A percentile compares a stretch with the other conserved stretches of the same genome.
Evolutionary conservation across 1,139 yeast genomes (phyloP).

Genomic region (Suhomyces anneliseae): DNA sequence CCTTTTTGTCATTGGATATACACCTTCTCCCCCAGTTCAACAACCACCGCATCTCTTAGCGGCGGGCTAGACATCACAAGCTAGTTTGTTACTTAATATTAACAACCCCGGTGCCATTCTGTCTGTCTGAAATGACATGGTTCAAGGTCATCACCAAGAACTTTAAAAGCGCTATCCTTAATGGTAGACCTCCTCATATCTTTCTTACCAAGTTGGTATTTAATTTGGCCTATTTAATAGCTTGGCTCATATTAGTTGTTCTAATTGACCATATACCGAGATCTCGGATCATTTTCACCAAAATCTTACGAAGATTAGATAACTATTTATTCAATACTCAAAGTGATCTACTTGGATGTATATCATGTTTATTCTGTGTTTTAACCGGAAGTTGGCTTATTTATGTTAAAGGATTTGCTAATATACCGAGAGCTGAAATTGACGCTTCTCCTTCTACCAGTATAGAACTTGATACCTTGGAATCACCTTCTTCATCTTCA

Average conservation of each 20-base stretch:
- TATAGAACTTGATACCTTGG: constrained; percentile 3
- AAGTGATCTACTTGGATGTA: constrained; percentile 4
- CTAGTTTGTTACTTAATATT: no score
- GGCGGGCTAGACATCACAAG: no score
- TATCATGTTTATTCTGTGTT: constrained; percentile 7
- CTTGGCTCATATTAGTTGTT: constrained; percentile 5
- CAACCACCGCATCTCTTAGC: no score
- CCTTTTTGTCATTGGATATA: no score
- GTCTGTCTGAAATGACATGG: not conserved
- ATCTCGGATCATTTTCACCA: constrained; percentile 4
- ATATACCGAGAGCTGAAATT: not conserved
- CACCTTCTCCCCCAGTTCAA: no score
- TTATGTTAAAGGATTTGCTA: constrained; percentile 4
- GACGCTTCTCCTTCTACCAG: not conserved
- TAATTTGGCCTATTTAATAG: constrained; percentile 4
- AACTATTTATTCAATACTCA: constrained; percentile 5
- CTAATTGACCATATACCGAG: constrained; percentile 7
- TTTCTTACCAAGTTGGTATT: not conserved
- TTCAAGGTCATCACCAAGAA: not conserved
- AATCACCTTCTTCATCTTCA: constrained; percentile 1
- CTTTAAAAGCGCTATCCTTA: constrained; percentile 3
- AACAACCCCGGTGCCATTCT: not conserved
- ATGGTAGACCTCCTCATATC: constrained; percentile 4
- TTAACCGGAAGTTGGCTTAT: constrained; percentile 8
- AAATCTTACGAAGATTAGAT: constrained; percentile 6